These are phyloP conservation scores for Russula dissimulans DNA, from an alignment of 768 basidiomycete species.

Conservation along the genomic window DNA sequence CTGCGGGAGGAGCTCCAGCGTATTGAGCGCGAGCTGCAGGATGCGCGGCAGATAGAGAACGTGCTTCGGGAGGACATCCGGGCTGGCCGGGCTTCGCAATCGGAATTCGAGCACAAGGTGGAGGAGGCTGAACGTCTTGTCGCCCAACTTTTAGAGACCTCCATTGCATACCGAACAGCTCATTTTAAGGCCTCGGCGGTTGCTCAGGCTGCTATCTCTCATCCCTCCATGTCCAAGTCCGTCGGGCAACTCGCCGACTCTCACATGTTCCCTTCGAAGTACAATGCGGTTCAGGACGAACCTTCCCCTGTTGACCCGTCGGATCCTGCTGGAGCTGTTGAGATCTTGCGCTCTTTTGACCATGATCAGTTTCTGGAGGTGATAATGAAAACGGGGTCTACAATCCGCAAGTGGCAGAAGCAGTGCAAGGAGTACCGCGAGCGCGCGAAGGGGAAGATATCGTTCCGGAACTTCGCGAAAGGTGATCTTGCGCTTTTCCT, in stretches of 20 bases:
- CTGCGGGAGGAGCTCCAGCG: slow-evolving; percentile 67
- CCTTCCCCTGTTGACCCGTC: slow-evolving; percentile 72
- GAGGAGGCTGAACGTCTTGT: slow-evolving; percentile 61
- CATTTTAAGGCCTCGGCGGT: slow-evolving; percentile 63
- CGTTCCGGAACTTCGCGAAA: slow-evolving; percentile 90
- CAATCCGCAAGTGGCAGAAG: slow-evolving; percentile 94
- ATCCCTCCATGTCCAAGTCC: slow-evolving; percentile 40
- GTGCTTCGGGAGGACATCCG: slow-evolving; percentile 67
- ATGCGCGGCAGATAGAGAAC: slow-evolving; percentile 56
- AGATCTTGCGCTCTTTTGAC: slow-evolving; percentile 64
- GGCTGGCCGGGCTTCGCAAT: slow-evolving; percentile 57
- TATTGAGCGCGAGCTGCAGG: slow-evolving; percentile 59
- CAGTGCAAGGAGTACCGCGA: slow-evolving; percentile 95
- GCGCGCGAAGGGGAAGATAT: slow-evolving; percentile 92
- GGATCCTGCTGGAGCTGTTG: slow-evolving; percentile 61
- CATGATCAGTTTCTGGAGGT: slow-evolving; percentile 81
- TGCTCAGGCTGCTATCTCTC: slow-evolving; percentile 46
- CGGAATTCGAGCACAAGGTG: slow-evolving; percentile 54
- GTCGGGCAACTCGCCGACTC: slow-evolving; percentile 33
- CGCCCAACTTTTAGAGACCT: slow-evolving; percentile 75
- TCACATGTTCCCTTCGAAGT: slow-evolving; percentile 31
- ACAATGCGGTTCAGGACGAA: slow-evolving; percentile 46
- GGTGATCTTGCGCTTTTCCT: slow-evolving; percentile 94
- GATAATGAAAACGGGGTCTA: slow-evolving; percentile 70
- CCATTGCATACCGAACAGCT: slow-evolving; percentile 66